phyloP scores from a whole-genome alignment of 495 filamentous ascomycete species.

The Amphirosellinia nigrospora region DNA sequence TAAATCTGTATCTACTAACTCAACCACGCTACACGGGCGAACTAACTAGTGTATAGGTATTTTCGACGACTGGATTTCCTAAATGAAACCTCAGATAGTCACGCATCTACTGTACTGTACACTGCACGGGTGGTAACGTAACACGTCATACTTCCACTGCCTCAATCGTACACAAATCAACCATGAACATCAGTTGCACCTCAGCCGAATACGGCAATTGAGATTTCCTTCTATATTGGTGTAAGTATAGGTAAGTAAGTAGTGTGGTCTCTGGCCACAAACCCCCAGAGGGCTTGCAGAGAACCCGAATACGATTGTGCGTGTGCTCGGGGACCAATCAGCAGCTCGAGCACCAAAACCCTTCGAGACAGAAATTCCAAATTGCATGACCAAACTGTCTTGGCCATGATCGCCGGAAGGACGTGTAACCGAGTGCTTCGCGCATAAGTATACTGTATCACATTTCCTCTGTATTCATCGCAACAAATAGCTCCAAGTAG shows the following conservation, averaged over 20 bases:
- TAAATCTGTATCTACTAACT: background rate
- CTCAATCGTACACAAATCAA: slow-evolving; percentile 18
- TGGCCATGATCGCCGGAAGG: slow-evolving; percentile 5
- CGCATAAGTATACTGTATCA: background rate
- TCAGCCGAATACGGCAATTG: background rate
- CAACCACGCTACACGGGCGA: background rate
- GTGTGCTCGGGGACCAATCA: slow-evolving; percentile 6
- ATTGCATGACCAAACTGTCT: slow-evolving; percentile 6
- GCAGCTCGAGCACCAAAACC: background rate
- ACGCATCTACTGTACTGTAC: background rate
- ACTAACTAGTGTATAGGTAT: background rate
- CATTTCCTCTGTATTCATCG: background rate
- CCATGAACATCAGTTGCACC: background rate
- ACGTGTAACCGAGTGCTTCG: background rate
- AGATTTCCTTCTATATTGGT: background rate
- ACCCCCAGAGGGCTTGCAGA: background rate
- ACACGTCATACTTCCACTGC: background rate
- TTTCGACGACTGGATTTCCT: background rate
- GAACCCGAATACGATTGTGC: slow-evolving; percentile 22
- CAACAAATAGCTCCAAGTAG: background rate
- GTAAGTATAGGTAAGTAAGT: background rate
- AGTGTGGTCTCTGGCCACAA: background rate
- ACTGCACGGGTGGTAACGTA: background rate
- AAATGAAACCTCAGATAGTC: background rate
- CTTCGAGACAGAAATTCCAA: background rate